A percentile compares a stretch with the other conserved stretches of the same genome.
Conservation (phyloP, 2,329 filamentous ascomycete genomes). For the Tolypocladium tundrense region DNA sequence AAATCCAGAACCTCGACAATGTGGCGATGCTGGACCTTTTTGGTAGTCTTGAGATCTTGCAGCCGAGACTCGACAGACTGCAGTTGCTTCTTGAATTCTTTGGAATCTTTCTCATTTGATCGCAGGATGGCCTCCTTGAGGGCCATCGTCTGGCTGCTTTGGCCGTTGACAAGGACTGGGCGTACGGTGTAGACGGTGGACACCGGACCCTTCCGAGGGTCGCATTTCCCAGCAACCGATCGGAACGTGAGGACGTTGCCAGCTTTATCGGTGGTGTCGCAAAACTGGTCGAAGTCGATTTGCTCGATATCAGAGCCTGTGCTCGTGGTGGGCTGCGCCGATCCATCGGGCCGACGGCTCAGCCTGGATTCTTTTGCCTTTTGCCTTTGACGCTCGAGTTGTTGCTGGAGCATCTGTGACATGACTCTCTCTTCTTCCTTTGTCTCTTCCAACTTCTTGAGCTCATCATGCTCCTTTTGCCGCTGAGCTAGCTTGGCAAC, state of each 20-base stretch:
- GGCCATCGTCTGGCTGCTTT: conserved; percentile 53
- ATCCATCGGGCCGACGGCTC: conserved; percentile 40
- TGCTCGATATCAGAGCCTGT: conserved; percentile 17
- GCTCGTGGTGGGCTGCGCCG: conserved; percentile 15
- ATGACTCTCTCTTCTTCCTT: conserved; percentile 62
- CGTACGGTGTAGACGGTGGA: conserved; percentile 64
- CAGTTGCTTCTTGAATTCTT: conserved; percentile 64
- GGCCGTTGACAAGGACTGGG: conserved; percentile 47
- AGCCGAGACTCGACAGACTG: conserved; percentile 68
- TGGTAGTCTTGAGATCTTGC: conserved; percentile 63
- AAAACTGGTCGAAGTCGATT: conserved; percentile 57
- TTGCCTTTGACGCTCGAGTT: conserved; percentile 57
- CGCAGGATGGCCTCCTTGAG: conserved; percentile 61
- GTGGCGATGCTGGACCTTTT: conserved; percentile 64
- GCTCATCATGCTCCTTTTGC: conserved; percentile 41
- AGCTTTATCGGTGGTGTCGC: conserved; percentile 50
- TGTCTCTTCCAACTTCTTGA: conserved; percentile 43
- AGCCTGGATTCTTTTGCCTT: conserved; percentile 54
- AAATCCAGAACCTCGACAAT: conserved; percentile 74
- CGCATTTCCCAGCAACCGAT: conserved; percentile 58
- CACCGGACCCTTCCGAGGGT: conserved; percentile 54
- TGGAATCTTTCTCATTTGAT: conserved; percentile 44
- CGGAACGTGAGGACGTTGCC: conserved; percentile 59
- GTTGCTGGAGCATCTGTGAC: conserved; percentile 61
- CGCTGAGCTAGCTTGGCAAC: conserved; percentile 50